phyloP scores from a whole-genome alignment of 495 filamentous ascomycete species.

The Aspergillus steynii region DNA sequence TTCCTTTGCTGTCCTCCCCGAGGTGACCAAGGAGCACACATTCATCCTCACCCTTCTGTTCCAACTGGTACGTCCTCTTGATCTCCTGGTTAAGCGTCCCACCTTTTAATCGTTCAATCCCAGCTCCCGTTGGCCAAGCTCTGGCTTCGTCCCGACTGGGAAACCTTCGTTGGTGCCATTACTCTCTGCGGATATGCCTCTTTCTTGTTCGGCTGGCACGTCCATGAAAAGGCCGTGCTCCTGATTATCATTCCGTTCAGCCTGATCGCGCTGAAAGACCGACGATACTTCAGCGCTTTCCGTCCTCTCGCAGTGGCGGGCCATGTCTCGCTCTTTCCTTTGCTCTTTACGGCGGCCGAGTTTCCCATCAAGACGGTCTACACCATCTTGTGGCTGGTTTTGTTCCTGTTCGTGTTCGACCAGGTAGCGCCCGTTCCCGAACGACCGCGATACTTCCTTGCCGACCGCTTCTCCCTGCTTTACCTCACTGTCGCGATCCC shows the following conservation, averaged over 20 bases:
- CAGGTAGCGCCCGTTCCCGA: slow-evolving; percentile 78
- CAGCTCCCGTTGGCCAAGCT: slow-evolving; percentile 77
- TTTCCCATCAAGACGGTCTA: slow-evolving; percentile 93
- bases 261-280: slow-evolving; percentile 87
- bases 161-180: slow-evolving; percentile 83
- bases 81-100: neutral
- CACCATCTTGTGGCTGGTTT: slow-evolving; percentile 85
- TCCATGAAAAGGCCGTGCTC: slow-evolving; percentile 96
- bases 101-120: slow-evolving; percentile 8
- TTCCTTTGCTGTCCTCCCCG: slow-evolving; percentile 87
- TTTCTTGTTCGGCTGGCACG: slow-evolving; percentile 98
- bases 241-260: slow-evolving; percentile 95
- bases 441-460: slow-evolving; percentile 74
- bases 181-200: slow-evolving; percentile 96
- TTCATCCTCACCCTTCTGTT: slow-evolving; percentile 82
- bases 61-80: slow-evolving; percentile 59
- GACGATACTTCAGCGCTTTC: slow-evolving; percentile 89
- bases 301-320: slow-evolving; percentile 88
- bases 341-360: slow-evolving; percentile 88
- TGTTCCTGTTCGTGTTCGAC: slow-evolving; percentile 86
- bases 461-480: slow-evolving; percentile 85
- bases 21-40: slow-evolving; percentile 75
- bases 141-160: slow-evolving; percentile 77
- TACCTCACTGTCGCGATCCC: slow-evolving; percentile 89
- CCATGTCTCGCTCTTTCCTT: slow-evolving; percentile 91